Evolutionary conservation across 805 yeast genomes (phyloP).

Genomic region (Metahyphopichia silvanorum): DNA sequence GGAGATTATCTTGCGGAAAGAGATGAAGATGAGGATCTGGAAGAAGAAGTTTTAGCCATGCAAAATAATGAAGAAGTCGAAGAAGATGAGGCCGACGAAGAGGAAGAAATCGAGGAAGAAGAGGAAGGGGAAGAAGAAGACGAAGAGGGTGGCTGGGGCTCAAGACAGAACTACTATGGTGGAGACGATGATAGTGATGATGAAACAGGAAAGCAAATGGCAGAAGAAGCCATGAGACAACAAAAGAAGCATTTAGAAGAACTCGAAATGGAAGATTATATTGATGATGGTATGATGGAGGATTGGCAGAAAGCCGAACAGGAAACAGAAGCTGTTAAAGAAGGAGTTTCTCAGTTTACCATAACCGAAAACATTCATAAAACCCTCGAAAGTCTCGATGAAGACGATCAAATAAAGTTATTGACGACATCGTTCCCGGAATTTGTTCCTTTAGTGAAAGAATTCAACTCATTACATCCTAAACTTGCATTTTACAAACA

Average conservation of each 20-base stretch:
- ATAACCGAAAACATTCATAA: constrained; percentile 33
- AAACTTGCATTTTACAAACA: constrained; percentile 7
- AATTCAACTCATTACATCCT: constrained; percentile 33
- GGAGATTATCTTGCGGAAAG: constrained; percentile 43
- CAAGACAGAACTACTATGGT: constrained; percentile 50
- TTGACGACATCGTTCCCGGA: constrained; percentile 75
- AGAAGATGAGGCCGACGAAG: constrained; percentile 39
- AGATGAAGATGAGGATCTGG: constrained; percentile 50
- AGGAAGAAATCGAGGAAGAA: constrained; percentile 19
- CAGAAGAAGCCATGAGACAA: constrained; percentile 82
- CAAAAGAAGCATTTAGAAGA: constrained; percentile 75
- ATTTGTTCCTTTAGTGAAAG: constrained; percentile 71
- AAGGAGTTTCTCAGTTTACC: constrained; percentile 21
- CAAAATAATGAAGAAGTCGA: constrained; percentile 24
- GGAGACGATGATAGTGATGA: constrained; percentile 71
- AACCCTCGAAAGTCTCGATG: constrained; percentile 37
- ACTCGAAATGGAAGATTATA: constrained; percentile 56
- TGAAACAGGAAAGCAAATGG: constrained; percentile 72
- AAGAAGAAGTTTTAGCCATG: constrained; percentile 12
- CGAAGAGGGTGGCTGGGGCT: constrained; percentile 42
- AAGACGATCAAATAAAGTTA: constrained; percentile 49
- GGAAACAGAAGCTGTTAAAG: constrained; percentile 30
- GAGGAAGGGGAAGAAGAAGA: constrained; percentile 23
- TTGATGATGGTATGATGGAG: constrained; percentile 72
- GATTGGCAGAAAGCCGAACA: constrained; percentile 71